phyloP scores from a whole-genome alignment of 2,329 filamentous ascomycete species.

The Stemphylium beticola region DNA sequence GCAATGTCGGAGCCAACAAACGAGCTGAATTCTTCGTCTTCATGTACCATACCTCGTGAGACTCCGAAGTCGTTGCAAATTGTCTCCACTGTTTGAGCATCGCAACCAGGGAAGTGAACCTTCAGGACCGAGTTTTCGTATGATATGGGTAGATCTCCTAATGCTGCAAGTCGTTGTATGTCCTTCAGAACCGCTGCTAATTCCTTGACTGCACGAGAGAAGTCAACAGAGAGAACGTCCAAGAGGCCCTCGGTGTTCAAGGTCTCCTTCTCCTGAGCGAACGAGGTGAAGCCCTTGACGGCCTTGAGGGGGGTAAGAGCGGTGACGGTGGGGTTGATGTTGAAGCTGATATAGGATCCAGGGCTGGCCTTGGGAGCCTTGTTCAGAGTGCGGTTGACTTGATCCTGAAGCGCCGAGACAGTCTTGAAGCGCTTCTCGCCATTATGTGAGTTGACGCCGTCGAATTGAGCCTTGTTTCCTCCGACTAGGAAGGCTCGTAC shows the following conservation, averaged over 20 bases:
- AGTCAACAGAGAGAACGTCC: constrained; percentile 84
- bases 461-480: constrained; percentile 85
- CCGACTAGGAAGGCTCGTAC: constrained; percentile 92
- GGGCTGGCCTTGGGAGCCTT: constrained; percentile 63
- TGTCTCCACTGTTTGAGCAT: constrained; percentile 78
- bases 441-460: constrained; percentile 70
- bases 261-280: constrained; percentile 56
- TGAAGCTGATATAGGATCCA: constrained; percentile 88
- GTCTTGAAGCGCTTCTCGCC: constrained; percentile 81
- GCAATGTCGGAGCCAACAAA: constrained; percentile 74
- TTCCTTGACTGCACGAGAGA: constrained; percentile 84
- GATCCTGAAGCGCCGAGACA: constrained; percentile 76
- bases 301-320: constrained; percentile 76
- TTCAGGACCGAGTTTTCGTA: constrained; percentile 73
- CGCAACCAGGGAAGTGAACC: constrained; percentile 89
- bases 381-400: constrained; percentile 72
- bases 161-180: constrained; percentile 73
- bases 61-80: constrained; percentile 90
- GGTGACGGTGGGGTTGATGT: constrained; percentile 86
- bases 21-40: constrained; percentile 77
- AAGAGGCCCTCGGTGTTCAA: constrained; percentile 85
- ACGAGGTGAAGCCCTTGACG: constrained; percentile 59
- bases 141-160: constrained; percentile 84
- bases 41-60: constrained; percentile 74
- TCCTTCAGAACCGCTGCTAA: constrained; percentile 80